Evolutionary conservation across 2,329 filamentous ascomycete species (phyloP).

Genomic region (Penicillium janthinellum): DNA sequence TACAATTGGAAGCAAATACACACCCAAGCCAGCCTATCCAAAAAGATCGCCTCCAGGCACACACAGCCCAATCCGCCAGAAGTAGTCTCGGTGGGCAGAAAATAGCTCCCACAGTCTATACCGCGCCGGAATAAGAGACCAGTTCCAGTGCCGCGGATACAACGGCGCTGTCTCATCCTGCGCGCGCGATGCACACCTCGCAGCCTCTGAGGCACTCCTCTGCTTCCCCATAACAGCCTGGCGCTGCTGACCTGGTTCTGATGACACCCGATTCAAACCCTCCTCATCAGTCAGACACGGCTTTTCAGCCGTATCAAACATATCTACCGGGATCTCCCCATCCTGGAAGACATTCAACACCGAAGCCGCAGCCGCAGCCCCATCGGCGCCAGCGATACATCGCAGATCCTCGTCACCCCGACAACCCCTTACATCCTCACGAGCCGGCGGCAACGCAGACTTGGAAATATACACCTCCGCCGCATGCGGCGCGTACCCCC

Average conservation of each 20-base stretch:
- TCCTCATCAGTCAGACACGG: not conserved
- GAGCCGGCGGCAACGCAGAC: constrained; percentile 65
- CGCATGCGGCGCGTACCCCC: constrained; percentile 82
- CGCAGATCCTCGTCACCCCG: constrained; percentile 67
- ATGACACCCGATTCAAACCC: not conserved
- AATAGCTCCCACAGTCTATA: constrained; percentile 89
- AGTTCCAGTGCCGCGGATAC: constrained; percentile 19
- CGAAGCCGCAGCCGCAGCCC: not conserved
- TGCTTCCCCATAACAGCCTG: constrained; percentile 28
- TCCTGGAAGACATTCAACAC: constrained; percentile 15
- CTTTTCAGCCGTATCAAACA: not conserved
- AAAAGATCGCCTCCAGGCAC: constrained; percentile 67
- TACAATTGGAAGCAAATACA: not conserved
- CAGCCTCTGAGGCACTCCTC: constrained; percentile 8
- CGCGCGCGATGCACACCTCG: constrained; percentile 37
- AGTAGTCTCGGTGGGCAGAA: constrained; percentile 94
- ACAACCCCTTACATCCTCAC: constrained; percentile 71
- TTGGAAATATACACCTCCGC: constrained; percentile 88
- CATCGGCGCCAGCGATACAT: constrained; percentile 68
- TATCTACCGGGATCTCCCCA: constrained; percentile 7
- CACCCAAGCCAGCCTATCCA: constrained; percentile 2
- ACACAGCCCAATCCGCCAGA: constrained; percentile 89
- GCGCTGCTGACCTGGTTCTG: not conserved
- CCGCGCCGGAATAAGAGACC: constrained; percentile 45
- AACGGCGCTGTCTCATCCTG: constrained; percentile 19